Percentiles rank a stretch among this genome's conserved stretches.
Evolutionary conservation across 345 rosid species (phyloP).

Genomic region (Populus tremula): DNA sequence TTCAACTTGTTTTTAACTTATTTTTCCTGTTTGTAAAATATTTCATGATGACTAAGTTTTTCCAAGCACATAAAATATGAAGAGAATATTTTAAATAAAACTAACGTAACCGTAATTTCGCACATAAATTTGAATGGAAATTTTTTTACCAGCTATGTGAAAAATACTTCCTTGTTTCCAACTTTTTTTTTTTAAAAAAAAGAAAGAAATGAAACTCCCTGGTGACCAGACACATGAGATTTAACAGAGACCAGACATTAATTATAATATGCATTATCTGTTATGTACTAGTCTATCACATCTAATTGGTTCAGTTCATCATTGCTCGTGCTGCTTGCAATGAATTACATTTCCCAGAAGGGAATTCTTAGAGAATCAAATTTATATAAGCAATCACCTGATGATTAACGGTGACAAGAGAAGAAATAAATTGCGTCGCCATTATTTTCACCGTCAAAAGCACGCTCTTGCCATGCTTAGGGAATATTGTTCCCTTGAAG

Average conservation of each 20-base stretch:
- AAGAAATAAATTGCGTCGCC: neutral
- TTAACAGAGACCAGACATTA: neutral
- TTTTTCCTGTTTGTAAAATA: no score
- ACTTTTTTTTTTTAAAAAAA: no score
- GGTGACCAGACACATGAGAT: no score
- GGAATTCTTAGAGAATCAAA: neutral
- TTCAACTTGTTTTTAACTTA: no score
- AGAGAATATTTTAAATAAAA: no score
- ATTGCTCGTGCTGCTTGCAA: neutral
- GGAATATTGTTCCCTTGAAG: slow-evolving; percentile 16
- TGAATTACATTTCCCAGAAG: neutral
- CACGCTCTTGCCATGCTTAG: neutral
- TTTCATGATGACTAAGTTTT: no score
- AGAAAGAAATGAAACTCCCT: neutral
- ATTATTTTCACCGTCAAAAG: neutral
- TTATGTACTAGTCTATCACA: neutral
- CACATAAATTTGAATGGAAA: no score
- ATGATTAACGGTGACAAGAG: neutral
- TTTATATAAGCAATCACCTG: neutral
- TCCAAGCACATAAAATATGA: no score
- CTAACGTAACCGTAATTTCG: no score
- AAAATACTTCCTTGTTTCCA: no score
- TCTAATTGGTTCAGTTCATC: neutral
- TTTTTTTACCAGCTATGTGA: no score
- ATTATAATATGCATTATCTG: neutral